Conservation (phyloP, 148 eudicot genomes). For the Bassia scoparia region DNA sequence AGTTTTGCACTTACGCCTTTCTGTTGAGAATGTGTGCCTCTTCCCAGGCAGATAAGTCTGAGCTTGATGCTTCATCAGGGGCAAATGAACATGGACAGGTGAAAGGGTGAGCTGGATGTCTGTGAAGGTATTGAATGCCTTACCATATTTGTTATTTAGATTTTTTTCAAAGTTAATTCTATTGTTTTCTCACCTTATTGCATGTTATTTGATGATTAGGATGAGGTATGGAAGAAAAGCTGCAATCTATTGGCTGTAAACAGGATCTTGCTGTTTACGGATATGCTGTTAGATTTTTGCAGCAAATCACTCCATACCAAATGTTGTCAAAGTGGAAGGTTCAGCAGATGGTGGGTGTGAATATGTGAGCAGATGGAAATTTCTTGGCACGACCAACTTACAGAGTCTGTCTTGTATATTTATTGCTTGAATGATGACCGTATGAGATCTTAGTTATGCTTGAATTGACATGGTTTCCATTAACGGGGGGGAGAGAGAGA, state of each 20-base stretch:
- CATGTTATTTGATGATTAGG: conserved; percentile 32
- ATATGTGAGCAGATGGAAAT: conserved; percentile 38
- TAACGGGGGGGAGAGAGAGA: not conserved
- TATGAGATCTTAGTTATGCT: conserved; percentile 11
- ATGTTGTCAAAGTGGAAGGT: conserved; percentile 36
- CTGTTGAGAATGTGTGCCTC: conserved; percentile 23
- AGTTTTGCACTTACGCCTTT: conserved; percentile 64
- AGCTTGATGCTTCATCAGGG: conserved; percentile 21
- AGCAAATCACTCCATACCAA: conserved; percentile 38
- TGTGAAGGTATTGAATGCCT: conserved; percentile 16
- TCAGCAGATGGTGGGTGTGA: conserved; percentile 39
- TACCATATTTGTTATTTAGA: no score
- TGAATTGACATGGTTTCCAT: conserved; percentile 4
- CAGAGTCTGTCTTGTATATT: conserved; percentile 42
- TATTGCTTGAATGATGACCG: conserved; percentile 6
- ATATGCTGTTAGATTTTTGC: conserved; percentile 71
- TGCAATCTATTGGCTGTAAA: conserved; percentile 33
- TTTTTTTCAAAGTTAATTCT: no score
- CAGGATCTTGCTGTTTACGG: conserved; percentile 41
- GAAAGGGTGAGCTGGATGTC: conserved; percentile 8
- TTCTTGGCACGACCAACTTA: conserved; percentile 55
- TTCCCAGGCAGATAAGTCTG: conserved; percentile 25
- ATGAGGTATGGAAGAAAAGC: conserved; percentile 34
- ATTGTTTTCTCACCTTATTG: not conserved
- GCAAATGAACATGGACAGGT: conserved; percentile 14